These are phyloP conservation scores for Nicotiana undulata DNA, from an alignment of 257 asterid species.

Conservation along the genomic window DNA sequence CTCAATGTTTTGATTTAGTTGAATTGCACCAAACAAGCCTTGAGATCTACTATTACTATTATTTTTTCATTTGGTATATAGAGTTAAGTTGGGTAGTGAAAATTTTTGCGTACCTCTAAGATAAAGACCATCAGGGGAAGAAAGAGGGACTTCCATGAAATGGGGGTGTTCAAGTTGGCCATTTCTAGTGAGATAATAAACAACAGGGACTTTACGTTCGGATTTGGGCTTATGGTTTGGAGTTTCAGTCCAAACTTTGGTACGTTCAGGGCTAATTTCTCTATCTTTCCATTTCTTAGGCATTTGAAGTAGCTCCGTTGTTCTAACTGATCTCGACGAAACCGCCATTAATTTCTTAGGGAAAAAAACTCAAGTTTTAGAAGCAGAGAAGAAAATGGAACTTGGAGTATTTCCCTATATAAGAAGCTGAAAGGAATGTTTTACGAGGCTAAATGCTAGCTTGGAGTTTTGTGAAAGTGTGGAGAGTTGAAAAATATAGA, in stretches of 20 bases:
- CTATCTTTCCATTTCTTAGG: not conserved
- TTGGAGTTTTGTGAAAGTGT: not conserved
- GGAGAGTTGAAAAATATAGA: not conserved
- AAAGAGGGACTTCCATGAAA: conserved; percentile 84
- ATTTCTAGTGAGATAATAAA: conserved; percentile 63
- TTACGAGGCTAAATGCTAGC: not conserved
- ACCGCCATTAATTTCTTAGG: not conserved
- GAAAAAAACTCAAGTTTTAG: not conserved
- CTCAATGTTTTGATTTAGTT: not conserved
- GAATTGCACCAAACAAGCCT: not conserved
- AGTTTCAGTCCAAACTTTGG: conserved; percentile 53
- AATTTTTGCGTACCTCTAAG: conserved; percentile 38
- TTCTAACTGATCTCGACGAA: not conserved
- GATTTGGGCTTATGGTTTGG: conserved; percentile 13
- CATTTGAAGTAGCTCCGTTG: conserved; percentile 2
- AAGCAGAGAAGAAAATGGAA: not conserved
- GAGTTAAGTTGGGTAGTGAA: not conserved
- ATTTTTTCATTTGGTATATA: not conserved
- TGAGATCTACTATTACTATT: not conserved
- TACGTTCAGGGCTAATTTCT: conserved; percentile 54
- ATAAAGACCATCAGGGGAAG: conserved; percentile 56
- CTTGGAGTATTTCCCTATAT: not conserved
- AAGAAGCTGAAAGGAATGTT: not conserved
- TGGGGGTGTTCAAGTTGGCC: conserved; percentile 93
- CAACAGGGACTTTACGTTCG: conserved; percentile 46